Base-by-base conservation (phyloP, 345 rosid genomes). In the Stellera chamaejasme region DNA sequence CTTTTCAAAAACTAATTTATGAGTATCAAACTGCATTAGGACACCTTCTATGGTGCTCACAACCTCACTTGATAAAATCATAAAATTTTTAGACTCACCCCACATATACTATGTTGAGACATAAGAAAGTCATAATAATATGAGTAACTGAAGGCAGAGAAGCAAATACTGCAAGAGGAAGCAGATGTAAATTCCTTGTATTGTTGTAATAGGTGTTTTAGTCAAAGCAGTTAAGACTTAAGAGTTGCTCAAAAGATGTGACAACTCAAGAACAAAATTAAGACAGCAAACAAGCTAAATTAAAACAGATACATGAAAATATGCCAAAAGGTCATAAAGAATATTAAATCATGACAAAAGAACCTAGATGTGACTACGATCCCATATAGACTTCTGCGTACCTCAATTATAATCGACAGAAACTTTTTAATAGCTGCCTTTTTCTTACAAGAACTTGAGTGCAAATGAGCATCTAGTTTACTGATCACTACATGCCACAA, bases 61-160 rank as follows among this genome's bases (percentile, higher is more conserved):
- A 46, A 23, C 43, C 43, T 48, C 45, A 47, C 50, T 43, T 41
- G 28, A 48, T 68, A 5, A 58, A 64, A 45, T 27, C 56, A 49
- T 27, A 52, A 27, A 28, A 45, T 49, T 45, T 61, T 67, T 55
- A 58, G 58, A 70, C 73, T 62, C 69, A 56, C 52, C 60, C 59
- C 52, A 26, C 56, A 57, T 28, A 45, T 45, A 64, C 13, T 48
- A 70, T 61, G 50, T 59, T 73, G 65, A 55, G 63, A 65, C 62
- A 69, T 60, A 73, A 52, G 50, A 69, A 63, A 62, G 52, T 65
- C 68, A 63, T 61, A 56, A 73, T 52, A 57, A 13, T 58, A 71
- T 55, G 55, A 5, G 48, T 56, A 63, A 62, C 71, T 48, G 69
- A 64, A 50, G 65, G 63, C 65, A 64, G 45, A 52, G 61, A 50